These are phyloP conservation scores for Clarireedia monteithiana DNA, from an alignment of 2,329 filamentous ascomycete species.

Conservation along the genomic window DNA sequence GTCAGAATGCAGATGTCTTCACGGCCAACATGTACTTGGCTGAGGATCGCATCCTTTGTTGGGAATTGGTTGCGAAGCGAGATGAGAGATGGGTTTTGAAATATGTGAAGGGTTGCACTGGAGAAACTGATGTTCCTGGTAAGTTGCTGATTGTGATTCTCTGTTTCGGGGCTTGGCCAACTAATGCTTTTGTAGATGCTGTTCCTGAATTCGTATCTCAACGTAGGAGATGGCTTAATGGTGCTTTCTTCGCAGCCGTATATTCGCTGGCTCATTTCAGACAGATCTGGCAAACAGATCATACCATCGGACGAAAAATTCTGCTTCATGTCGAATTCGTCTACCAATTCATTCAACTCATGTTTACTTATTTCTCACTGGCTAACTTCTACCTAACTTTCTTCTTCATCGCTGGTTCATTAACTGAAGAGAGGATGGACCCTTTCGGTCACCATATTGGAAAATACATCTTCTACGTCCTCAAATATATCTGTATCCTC, in stretches of 20 bases:
- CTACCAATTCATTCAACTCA: slow-evolving; percentile 85
- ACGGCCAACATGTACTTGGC: slow-evolving; percentile 95
- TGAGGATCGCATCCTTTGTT: slow-evolving; percentile 84
- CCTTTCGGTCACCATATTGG: slow-evolving; percentile 88
- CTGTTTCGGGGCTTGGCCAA: not conserved
- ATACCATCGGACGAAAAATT: slow-evolving; percentile 81
- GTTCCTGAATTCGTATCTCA: slow-evolving; percentile 98
- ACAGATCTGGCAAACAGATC: slow-evolving; percentile 89
- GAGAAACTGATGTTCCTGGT: slow-evolving; percentile 97
- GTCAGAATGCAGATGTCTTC: slow-evolving; percentile 92
- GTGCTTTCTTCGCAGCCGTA: slow-evolving; percentile 95
- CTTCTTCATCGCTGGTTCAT: slow-evolving; percentile 91
- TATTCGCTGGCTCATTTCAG: slow-evolving; percentile 94
- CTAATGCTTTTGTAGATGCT: slow-evolving; percentile 49
- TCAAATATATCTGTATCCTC: slow-evolving; percentile 79
- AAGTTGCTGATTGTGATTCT: slow-evolving; percentile 33
- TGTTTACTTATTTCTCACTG: slow-evolving; percentile 97
- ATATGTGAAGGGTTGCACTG: slow-evolving; percentile 93
- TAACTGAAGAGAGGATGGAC: slow-evolving; percentile 71
- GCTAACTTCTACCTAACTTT: slow-evolving; percentile 99
- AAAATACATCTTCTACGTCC: slow-evolving; percentile 73
- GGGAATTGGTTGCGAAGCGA: slow-evolving; percentile 92
- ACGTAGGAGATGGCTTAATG: slow-evolving; percentile 92
- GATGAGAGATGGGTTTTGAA: slow-evolving; percentile 95
- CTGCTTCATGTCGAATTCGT: slow-evolving; percentile 91